A percentile compares a stretch with the other conserved stretches of the same genome.
These are phyloP conservation scores for Cryptococcus depauperatus DNA, from an alignment of 1,284 basidiomycete species.

Conservation along the genomic window DNA sequence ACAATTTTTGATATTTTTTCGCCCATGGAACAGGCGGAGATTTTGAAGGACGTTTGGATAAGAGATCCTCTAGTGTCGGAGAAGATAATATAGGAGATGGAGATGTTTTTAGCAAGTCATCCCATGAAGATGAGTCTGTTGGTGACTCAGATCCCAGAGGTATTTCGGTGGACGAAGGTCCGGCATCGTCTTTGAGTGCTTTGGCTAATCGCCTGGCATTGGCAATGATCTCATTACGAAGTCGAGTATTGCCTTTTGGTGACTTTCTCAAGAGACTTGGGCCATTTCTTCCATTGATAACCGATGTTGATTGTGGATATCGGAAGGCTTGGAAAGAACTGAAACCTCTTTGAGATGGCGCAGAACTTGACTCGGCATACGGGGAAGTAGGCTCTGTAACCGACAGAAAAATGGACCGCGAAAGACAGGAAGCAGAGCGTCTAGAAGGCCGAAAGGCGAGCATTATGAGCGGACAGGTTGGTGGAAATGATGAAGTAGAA, in stretches of 20 bases:
- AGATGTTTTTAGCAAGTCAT: neutral
- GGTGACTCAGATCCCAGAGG: neutral
- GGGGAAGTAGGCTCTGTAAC: conserved; percentile 1
- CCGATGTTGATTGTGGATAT: too few species aligned
- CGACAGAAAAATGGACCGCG: neutral
- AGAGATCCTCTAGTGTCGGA: conserved; percentile 10
- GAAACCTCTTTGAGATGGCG: conserved; percentile 10
- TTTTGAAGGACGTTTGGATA: conserved; percentile 3
- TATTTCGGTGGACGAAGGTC: neutral
- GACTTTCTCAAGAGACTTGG: too few species aligned
- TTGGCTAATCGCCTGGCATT: conserved; percentile 6
- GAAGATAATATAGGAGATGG: neutral
- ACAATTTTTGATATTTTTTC: conserved; percentile 3
- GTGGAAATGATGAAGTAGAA: too few species aligned
- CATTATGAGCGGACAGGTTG: too few species aligned
- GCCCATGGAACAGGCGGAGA: conserved; percentile 11
- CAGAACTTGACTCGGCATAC: conserved; percentile 15
- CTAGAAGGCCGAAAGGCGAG: conserved; percentile 4
- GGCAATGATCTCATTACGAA: conserved; percentile 2
- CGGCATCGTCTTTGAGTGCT: conserved; percentile 7
- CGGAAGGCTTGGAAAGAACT: too few species aligned
- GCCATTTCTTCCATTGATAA: too few species aligned
- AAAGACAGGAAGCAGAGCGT: neutral
- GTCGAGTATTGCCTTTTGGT: neutral
- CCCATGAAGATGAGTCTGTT: neutral